Conservation (phyloP, 495 filamentous ascomycete genomes). For the Penicillium cataractarum region DNA sequence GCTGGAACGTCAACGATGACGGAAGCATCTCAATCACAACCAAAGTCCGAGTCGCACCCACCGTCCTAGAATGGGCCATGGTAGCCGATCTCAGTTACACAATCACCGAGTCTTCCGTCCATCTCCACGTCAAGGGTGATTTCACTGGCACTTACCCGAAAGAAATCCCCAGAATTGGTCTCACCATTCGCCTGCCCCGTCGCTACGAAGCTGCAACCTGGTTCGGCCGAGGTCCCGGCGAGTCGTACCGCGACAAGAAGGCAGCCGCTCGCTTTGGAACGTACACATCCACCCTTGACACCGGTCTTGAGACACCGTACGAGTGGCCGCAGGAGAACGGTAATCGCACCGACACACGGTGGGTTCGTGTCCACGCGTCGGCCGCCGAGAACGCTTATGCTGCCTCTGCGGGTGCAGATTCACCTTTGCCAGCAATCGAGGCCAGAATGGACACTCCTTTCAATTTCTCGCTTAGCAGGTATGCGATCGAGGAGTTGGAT, state of each 20-base stretch:
- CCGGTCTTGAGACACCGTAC: constrained; percentile 57
- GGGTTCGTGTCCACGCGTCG: constrained; percentile 52
- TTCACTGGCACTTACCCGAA: constrained; percentile 55
- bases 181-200: constrained; percentile 49
- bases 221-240: constrained; percentile 65
- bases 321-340: constrained; percentile 67
- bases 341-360: constrained; percentile 64
- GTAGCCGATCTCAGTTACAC: constrained; percentile 50
- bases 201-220: constrained; percentile 48
- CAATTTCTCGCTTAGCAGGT: constrained; percentile 58
- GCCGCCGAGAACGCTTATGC: not conserved
- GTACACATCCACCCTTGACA: constrained; percentile 45
- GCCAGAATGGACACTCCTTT: constrained; percentile 40
- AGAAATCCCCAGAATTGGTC: constrained; percentile 59
- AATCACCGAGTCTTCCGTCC: constrained; percentile 43
- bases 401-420: not conserved
- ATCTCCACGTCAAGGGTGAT: constrained; percentile 44
- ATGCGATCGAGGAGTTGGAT: constrained; percentile 56
- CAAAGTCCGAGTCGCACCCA: constrained; percentile 54
- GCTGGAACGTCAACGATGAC: constrained; percentile 31
- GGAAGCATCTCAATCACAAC: constrained; percentile 25
- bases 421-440: constrained; percentile 49
- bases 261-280: constrained; percentile 54
- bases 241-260: constrained; percentile 66
- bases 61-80: constrained; percentile 57